These are phyloP conservation scores for Talaromyces albobiverticillius DNA, from an alignment of 2,329 filamentous ascomycete species.

Conservation along the genomic window DNA sequence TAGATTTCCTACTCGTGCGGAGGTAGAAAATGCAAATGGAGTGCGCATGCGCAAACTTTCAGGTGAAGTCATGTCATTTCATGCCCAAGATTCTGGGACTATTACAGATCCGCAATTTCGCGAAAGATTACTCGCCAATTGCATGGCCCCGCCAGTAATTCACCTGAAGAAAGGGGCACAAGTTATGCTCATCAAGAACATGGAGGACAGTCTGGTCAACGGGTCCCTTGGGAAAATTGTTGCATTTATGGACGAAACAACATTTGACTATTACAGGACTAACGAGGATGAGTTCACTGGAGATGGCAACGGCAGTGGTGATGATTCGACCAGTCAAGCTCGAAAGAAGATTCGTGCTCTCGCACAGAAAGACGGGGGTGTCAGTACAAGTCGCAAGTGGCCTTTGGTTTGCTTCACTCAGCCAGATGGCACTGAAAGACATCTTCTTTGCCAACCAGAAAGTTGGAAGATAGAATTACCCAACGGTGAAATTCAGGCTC, in stretches of 20 bases:
- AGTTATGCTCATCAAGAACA: conserved; percentile 99
- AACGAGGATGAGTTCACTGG: conserved; percentile 57
- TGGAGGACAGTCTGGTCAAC: conserved; percentile 91
- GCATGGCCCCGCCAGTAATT: conserved; percentile 84
- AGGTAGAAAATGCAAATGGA: conserved; percentile 85
- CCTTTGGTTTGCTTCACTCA: conserved; percentile 83
- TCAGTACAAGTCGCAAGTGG: conserved; percentile 58
- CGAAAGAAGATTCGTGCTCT: conserved; percentile 58
- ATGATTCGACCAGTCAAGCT: conserved; percentile 39
- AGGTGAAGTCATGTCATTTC: conserved; percentile 65
- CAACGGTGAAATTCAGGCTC: conserved; percentile 88
- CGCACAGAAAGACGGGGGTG: conserved; percentile 47
- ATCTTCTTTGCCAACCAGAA: conserved; percentile 79
- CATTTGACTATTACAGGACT: conserved; percentile 57
- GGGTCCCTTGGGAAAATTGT: conserved; percentile 86
- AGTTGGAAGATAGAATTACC: conserved; percentile 97
- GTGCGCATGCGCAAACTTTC: conserved; percentile 68
- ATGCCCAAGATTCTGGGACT: conserved; percentile 70
- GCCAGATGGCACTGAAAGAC: conserved; percentile 71
- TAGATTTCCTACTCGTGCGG: conserved; percentile 79
- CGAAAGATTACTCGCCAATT: conserved; percentile 77
- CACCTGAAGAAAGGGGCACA: conserved; percentile 88
- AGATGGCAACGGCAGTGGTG: conserved; percentile 43
- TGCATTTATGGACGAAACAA: conserved; percentile 70
- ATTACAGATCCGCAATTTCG: conserved; percentile 64